Conservation (phyloP, 1,284 basidiomycete genomes). For the Ustilago cynodontis region DNA sequence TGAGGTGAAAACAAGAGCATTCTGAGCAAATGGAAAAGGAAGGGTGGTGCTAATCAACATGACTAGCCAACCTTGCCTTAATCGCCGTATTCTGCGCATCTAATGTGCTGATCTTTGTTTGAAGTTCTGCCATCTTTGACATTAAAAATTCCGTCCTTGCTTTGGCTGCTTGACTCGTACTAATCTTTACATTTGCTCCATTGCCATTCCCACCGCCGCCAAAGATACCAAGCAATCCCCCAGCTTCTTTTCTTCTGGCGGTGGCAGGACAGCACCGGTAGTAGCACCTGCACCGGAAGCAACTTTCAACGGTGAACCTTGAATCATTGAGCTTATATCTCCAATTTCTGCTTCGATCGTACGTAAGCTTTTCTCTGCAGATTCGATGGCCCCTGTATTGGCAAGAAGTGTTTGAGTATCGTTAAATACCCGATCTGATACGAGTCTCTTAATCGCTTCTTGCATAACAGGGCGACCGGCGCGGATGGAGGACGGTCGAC, state of each 20-base stretch:
- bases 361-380: slow-evolving; percentile 78
- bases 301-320: slow-evolving; percentile 68
- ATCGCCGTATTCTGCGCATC: slow-evolving; percentile 42
- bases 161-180: slow-evolving; percentile 74
- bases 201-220: slow-evolving; percentile 4
- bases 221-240: slow-evolving; percentile 11
- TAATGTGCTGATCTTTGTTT: slow-evolving; percentile 74
- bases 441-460: slow-evolving; percentile 84
- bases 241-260: slow-evolving; percentile 12
- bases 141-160: slow-evolving; percentile 79
- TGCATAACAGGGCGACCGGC: slow-evolving; percentile 91
- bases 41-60: slow-evolving; percentile 16
- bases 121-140: slow-evolving; percentile 80
- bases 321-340: slow-evolving; percentile 50
- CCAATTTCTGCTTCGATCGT: slow-evolving; percentile 82
- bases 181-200: slow-evolving; percentile 36
- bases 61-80: slow-evolving; percentile 36
- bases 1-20: too few species aligned
- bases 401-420: slow-evolving; percentile 81
- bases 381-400: slow-evolving; percentile 74
- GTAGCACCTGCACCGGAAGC: slow-evolving; percentile 52
- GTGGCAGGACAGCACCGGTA: slow-evolving; percentile 21
- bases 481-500: slow-evolving; percentile 85
- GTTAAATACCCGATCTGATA: slow-evolving; percentile 82
- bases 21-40: too few species aligned